Base-by-base conservation (phyloP, 441 rosid species). In the Aquilaria agallochum region DNA sequence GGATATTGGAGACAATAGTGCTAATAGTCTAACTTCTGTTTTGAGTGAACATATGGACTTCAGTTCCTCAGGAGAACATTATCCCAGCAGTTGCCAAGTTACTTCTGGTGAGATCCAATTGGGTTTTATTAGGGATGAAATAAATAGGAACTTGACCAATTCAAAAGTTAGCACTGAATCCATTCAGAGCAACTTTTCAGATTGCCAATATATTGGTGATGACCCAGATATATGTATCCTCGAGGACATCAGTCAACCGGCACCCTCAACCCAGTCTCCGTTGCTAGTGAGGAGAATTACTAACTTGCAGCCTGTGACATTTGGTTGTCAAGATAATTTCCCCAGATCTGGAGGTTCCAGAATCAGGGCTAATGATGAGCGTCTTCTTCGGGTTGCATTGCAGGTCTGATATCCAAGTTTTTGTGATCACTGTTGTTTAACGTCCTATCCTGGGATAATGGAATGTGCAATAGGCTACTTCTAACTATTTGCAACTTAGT, bases 161-260 rank as follows among this genome's bases (percentile, higher is more conserved):
- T 80, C 89, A 65, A 80, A 84, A 52, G 66, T 72, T 65, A 82
- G 87, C 61, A 76, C 84, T 10, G 93, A 90, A 73, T 90, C 96
- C 62, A 74, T 75, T 71, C 90, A 86, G 66, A 86, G 90, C 53
- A 80, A 77, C 70, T 84, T 86, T 44, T 70, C 84, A n/a, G 85
- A 83, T 62, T 79, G 79, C 68, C 71, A 72, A 70, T 71, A 65
- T 66, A 67, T 71, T 63, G 96, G 84, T 71, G 84, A 82, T 74
- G 95, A 87, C 68, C 76, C 81, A 67, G 97, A 94, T 72, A 56
- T 94, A 67, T 91, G 81, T 75, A 84, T 94, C 32, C 83, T 91
- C 59, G 97, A 91, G 66, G 83, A 84, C 69, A 78, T 71, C 67
- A 80, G 96, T 74, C 92, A 76, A 76, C 78, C 87, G 67, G 80